phyloP scores from a whole-genome alignment of 2,329 filamentous ascomycete genomes.

The Calonectria crousiana region DNA sequence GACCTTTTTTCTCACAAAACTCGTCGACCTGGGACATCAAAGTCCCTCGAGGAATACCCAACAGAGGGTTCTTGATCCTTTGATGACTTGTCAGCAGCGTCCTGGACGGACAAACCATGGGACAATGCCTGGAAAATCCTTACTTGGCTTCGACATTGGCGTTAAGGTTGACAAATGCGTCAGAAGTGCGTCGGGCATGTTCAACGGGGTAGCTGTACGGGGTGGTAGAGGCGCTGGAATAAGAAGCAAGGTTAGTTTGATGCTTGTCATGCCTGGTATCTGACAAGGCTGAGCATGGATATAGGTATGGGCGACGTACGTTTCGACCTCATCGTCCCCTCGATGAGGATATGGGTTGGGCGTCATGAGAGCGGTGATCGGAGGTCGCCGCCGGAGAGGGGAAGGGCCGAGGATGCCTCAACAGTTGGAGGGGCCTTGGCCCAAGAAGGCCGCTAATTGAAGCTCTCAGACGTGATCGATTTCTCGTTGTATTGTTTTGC shows the following conservation, averaged over 20 bases:
- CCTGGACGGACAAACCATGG: not conserved
- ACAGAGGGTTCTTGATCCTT: conserved; percentile 62
- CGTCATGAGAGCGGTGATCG: conserved; percentile 19
- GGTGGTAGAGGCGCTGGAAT: conserved; percentile 43
- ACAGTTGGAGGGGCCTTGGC: conserved; percentile 9
- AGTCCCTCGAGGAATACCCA: conserved; percentile 63
- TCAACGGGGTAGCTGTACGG: conserved; percentile 50
- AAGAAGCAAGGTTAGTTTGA: conserved; percentile 33
- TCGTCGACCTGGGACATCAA: conserved; percentile 67
- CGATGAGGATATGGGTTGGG: conserved; percentile 39
- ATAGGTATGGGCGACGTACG: conserved; percentile 32
- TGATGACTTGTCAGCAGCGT: conserved; percentile 28
- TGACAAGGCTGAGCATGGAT: not conserved
- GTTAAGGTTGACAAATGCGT: conserved; percentile 57
- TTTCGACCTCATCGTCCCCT: conserved; percentile 43
- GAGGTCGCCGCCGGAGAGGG: conserved; percentile 1
- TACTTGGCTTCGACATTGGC: conserved; percentile 61
- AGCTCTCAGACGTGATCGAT: not conserved
- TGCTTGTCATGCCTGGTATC: not conserved
- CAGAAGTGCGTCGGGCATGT: conserved; percentile 48
- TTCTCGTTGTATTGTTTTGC: not conserved
- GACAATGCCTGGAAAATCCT: conserved; percentile 27
- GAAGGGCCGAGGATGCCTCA: conserved; percentile 2
- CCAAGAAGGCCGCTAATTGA: not conserved
- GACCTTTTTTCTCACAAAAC: conserved; percentile 71